phyloP scores from a whole-genome alignment of 1,284 basidiomycete genomes.

The Trichosporon ovoides region DNA sequence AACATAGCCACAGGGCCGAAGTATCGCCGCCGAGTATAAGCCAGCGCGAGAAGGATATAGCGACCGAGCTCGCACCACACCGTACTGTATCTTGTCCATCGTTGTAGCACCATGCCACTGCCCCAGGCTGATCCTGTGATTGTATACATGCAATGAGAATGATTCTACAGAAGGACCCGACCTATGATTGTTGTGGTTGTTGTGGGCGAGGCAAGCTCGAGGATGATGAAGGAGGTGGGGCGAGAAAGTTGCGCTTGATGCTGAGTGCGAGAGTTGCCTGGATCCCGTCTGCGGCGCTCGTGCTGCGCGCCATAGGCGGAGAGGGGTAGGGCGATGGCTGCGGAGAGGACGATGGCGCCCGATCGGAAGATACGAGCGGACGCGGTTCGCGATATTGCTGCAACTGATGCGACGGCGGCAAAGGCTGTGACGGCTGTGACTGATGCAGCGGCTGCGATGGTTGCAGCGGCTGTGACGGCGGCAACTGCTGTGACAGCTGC shows the following conservation, averaged over 20 bases:
- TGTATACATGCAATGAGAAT: neutral
- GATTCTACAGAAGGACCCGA: too few species aligned
- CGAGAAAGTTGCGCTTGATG: neutral
- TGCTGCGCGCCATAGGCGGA: neutral
- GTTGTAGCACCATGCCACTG: conserved; percentile 5
- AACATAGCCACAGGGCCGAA: conserved; percentile 26
- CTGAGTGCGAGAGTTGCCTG: neutral
- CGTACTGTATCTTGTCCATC: neutral
- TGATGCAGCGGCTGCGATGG: too few species aligned
- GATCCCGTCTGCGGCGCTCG: neutral
- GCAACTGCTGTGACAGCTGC: too few species aligned
- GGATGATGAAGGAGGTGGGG: neutral
- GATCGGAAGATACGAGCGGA: neutral
- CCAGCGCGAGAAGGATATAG: too few species aligned
- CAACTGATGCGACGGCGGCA: neutral
- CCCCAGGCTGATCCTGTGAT: neutral
- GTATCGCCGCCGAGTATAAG: conserved; percentile 21
- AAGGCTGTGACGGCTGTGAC: neutral
- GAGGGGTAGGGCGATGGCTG: neutral
- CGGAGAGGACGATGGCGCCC: neutral
- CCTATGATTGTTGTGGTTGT: too few species aligned
- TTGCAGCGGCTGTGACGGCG: too few species aligned
- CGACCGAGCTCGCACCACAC: too few species aligned
- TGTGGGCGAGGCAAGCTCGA: too few species aligned
- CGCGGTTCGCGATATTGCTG: neutral